Evolutionary conservation across 2,329 filamentous ascomycete genomes (phyloP).

Genomic region (Gaeumannomyces sp.): DNA sequence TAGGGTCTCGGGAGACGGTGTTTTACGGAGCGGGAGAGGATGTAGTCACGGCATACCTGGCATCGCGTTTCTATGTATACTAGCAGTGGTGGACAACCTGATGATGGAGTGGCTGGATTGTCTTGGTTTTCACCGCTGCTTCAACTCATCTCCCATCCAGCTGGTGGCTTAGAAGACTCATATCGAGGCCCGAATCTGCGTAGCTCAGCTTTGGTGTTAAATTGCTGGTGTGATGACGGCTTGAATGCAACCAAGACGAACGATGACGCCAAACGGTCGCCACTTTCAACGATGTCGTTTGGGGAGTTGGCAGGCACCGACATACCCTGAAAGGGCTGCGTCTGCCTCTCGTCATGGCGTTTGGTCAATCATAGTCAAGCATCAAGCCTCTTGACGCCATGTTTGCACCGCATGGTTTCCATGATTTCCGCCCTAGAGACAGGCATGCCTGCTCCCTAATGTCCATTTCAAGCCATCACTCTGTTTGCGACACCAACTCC

Average conservation of each 20-base stretch:
- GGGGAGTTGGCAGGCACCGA: too few species aligned
- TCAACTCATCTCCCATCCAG: not conserved
- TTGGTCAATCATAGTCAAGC: not conserved
- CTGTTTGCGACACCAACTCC: not conserved
- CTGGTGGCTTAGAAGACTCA: too few species aligned
- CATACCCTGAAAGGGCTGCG: not conserved
- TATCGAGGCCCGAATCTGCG: too few species aligned
- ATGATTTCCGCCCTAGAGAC: not conserved
- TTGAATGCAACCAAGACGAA: too few species aligned
- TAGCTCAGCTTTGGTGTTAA: too few species aligned
- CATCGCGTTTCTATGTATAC: not conserved
- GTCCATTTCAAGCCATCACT: not conserved
- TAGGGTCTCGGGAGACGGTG: not conserved
- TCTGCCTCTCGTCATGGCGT: not conserved
- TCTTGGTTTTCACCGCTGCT: not conserved
- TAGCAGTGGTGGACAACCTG: not conserved
- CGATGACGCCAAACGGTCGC: not conserved
- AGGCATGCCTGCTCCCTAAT: not conserved
- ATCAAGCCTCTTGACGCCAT: not conserved
- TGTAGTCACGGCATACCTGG: not conserved
- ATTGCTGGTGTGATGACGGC: too few species aligned
- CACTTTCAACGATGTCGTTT: not conserved
- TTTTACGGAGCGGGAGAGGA: not conserved
- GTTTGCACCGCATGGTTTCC: not conserved
- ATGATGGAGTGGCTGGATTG: not conserved